Evolutionary conservation across 2,329 filamentous ascomycete species (phyloP).

Genomic region (Cytospora piceicola): DNA sequence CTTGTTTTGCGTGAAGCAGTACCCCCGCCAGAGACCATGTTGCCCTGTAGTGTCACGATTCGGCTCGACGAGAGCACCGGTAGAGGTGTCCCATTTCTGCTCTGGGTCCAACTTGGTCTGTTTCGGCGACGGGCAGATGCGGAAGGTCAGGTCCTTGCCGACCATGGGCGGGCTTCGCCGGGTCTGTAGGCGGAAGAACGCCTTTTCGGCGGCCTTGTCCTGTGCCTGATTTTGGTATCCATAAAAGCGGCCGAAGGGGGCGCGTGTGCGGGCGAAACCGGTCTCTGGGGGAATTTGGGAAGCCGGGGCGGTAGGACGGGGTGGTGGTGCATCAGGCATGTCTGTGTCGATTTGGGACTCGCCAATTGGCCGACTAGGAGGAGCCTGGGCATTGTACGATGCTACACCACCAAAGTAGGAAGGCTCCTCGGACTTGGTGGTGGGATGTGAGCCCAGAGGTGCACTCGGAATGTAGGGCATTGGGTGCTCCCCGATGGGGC

Average conservation of each 20-base stretch:
- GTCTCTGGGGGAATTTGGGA: constrained; percentile 47
- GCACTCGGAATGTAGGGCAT: constrained; percentile 29
- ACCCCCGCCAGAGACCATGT: constrained; percentile 77
- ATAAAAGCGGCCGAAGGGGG: constrained; percentile 42
- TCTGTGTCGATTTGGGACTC: constrained; percentile 40
- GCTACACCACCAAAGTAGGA: constrained; percentile 21
- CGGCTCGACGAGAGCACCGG: constrained; percentile 49
- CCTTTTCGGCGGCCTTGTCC: constrained; percentile 51
- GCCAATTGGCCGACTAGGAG: constrained; percentile 36
- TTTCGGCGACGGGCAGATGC: constrained; percentile 80
- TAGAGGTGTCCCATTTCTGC: constrained; percentile 60
- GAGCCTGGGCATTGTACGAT: constrained; percentile 25
- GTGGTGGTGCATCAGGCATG: constrained; percentile 37
- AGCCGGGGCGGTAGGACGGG: constrained; percentile 30
- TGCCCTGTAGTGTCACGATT: constrained; percentile 61
- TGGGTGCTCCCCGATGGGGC: constrained; percentile 39
- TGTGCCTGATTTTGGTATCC: constrained; percentile 43
- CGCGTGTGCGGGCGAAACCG: constrained; percentile 43
- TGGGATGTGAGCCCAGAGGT: constrained; percentile 33
- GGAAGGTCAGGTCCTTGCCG: constrained; percentile 78
- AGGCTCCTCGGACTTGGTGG: constrained; percentile 19
- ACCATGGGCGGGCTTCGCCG: constrained; percentile 79
- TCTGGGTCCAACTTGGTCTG: constrained; percentile 82
- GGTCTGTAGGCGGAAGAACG: constrained; percentile 54
- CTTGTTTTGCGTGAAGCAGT: constrained; percentile 55